Evolutionary conservation across 2,329 filamentous ascomycete genomes (phyloP).

Genomic region (Botrytis sinoallii): DNA sequence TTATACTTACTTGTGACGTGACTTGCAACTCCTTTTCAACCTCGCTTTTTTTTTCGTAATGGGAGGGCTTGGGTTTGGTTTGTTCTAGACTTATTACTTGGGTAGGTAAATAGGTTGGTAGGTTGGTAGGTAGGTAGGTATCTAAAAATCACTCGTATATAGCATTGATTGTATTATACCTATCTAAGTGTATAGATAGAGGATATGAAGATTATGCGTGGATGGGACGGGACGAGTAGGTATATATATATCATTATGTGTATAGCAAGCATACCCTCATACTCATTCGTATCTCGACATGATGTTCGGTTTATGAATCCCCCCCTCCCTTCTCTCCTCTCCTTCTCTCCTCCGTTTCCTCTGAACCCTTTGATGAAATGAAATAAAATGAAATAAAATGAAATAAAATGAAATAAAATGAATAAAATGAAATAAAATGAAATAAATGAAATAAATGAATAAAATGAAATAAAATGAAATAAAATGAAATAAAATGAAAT

Average conservation of each 20-base stretch:
- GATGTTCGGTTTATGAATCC: background rate
- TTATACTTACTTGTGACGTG: background rate
- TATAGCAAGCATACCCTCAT: background rate
- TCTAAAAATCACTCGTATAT: too few relatives aligned
- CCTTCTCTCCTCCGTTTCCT: too few relatives aligned
- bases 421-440: background rate
- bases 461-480: background rate
- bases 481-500: background rate
- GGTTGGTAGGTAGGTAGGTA: too few relatives aligned
- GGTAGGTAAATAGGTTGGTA: too few relatives aligned
- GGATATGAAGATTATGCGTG: too few relatives aligned
- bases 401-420: too few relatives aligned
- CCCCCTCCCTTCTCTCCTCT: too few relatives aligned
- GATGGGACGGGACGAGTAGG: too few relatives aligned
- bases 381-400: background rate
- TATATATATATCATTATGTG: background rate
- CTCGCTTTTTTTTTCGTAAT: background rate
- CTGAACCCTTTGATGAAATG: background rate
- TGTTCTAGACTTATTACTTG: too few relatives aligned
- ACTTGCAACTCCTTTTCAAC: background rate
- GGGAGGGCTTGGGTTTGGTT: background rate
- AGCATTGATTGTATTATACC: too few relatives aligned
- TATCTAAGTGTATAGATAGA: too few relatives aligned
- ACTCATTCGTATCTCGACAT: background rate
- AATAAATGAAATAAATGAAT: too few relatives aligned